Conservation (phyloP, 148 eudicot species). For the Persicaria tinctoria region DNA sequence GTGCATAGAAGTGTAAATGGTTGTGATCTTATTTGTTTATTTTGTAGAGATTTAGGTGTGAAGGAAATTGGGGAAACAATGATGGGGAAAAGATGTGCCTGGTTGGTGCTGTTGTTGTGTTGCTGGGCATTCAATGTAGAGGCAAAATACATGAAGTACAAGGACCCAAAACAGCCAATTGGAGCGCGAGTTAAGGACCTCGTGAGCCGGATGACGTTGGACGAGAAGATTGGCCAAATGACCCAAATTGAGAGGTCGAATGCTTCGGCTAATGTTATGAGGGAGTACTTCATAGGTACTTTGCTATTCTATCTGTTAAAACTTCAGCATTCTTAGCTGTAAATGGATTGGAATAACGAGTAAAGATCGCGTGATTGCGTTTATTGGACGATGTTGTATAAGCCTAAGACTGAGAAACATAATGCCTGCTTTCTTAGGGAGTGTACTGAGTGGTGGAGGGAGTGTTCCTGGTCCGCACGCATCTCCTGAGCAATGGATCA, state of each 20-base stretch:
- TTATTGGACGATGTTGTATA: too few relatives aligned
- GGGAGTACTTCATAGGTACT: conserved; percentile 55
- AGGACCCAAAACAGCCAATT: conserved; percentile 59
- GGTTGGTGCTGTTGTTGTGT: conserved; percentile 17
- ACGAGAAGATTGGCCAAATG: conserved; percentile 82
- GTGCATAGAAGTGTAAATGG: neutral
- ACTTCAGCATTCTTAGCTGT: neutral
- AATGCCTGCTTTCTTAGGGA: conserved; percentile 29
- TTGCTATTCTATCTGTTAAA: neutral
- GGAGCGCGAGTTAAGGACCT: conserved; percentile 45
- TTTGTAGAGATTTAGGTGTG: neutral
- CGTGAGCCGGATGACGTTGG: conserved; percentile 50
- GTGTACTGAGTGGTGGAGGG: conserved; percentile 78
- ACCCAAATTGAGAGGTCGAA: conserved; percentile 57
- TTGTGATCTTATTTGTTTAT: neutral
- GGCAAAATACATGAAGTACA: conserved; percentile 42
- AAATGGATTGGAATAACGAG: neutral
- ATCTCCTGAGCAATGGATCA: conserved; percentile 57
- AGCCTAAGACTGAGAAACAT: neutral
- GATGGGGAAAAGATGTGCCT: neutral
- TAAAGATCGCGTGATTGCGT: too few relatives aligned
- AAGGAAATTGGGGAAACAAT: neutral
- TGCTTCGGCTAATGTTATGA: conserved; percentile 55
- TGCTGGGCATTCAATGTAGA: conserved; percentile 26
- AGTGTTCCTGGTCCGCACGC: conserved; percentile 62